Evolutionary conservation across 352 stramenopile species (phyloP), one percentile per base, ranked within the genome.

Genomic region (Globisporangium iwayamae): DNA sequence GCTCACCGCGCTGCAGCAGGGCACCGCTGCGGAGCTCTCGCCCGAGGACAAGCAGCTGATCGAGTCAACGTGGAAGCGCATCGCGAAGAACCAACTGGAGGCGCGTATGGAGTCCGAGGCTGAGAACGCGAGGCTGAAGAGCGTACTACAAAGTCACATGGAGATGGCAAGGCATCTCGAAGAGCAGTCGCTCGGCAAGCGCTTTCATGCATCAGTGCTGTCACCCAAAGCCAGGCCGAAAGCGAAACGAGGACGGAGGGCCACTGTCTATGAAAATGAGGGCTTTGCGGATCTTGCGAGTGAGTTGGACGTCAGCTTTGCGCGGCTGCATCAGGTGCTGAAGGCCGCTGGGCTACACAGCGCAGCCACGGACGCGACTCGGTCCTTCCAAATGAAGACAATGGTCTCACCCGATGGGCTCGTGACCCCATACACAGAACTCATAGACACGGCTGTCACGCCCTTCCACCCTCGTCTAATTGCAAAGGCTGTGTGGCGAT

Each of bases 1-100:
- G 22, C 30, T 82, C 14, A 39, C 62, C 41, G 69, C 63, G 28
- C 51, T 82, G 22, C 64, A 71, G 18, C 64, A 68, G 51, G 43
- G 8, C 16, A 68, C 1, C 34, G 18, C 13, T 10, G 18, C 18
- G 2, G 13, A 39, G 9, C 32, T 63, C 7, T 63, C 57, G 4
- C 10, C 46, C 0, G 34, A 28, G 5, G 57, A 63, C 16, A 56
- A 56, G 47, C 45, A 45, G 46, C n/a, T 63, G n/a, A 58, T 58
- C 25, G 36, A 60, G 28, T 66, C 50, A 16, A 41, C 52, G 39
- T 66, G 60, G 60, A 52, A 66, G 32, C 50, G 52, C 13, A 66
- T 66, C 14, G 50, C 60, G n/a, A 8, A 39, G 7, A 28, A 54
- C 18, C 60, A 66, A 13, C 30, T 41, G 16, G 60, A 53, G 13